A percentile compares a stretch with the other conserved stretches of the same genome.
These are phyloP conservation scores for Pezizomycotina sp. DNA, from an alignment of 2,329 filamentous ascomycete genomes.

Conservation along the genomic window DNA sequence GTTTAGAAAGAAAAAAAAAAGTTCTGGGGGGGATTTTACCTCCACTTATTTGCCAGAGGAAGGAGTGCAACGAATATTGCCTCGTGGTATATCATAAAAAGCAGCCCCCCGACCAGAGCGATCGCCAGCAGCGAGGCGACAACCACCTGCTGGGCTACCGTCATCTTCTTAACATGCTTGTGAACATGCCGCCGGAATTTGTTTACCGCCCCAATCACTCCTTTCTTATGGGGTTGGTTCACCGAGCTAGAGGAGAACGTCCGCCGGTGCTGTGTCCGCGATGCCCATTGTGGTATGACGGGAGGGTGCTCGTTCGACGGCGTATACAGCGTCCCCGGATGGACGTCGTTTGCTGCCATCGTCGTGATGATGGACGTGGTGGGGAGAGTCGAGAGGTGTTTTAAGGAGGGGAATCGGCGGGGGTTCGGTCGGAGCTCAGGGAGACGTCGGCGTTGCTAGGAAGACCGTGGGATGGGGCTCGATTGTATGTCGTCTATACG, in stretches of 20 bases:
- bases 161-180: constrained; percentile 20
- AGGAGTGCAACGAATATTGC: constrained; percentile 24
- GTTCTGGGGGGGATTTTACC: constrained; percentile 8
- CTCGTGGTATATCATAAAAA: constrained; percentile 23
- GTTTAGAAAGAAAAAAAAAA: background rate
- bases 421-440: too few species aligned
- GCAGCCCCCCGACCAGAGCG: constrained; percentile 12
- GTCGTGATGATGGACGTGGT: too few species aligned
- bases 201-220: constrained; percentile 10
- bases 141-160: constrained; percentile 21
- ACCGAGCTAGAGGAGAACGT: constrained; percentile 8
- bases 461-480: too few species aligned
- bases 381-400: too few species aligned
- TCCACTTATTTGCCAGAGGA: constrained; percentile 22
- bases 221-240: constrained; percentile 8
- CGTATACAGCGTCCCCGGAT: constrained; percentile 23
- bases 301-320: constrained; percentile 19
- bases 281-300: constrained; percentile 19
- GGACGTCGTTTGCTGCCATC: too few species aligned
- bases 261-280: constrained; percentile 7
- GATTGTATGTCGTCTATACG: too few species aligned
- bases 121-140: constrained; percentile 14
- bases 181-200: constrained; percentile 21
- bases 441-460: too few species aligned
- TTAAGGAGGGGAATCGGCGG: too few species aligned